phyloP scores from a whole-genome alignment of 2,329 filamentous ascomycete species.

The Aspergillus floridensis region DNA sequence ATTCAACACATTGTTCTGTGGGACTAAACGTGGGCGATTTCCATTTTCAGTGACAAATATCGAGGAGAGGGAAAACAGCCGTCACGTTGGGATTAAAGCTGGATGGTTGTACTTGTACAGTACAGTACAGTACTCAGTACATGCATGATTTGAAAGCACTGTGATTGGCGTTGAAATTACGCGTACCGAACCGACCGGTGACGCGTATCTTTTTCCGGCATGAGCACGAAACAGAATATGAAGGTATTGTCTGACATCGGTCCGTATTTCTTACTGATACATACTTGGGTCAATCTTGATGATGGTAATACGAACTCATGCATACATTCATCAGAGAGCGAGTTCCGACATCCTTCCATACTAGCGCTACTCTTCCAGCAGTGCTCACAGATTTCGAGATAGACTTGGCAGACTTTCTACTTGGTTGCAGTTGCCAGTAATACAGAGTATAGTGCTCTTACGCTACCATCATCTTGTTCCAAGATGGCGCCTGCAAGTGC shows the following conservation, averaged over 20 bases:
- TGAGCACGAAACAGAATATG: too few species aligned
- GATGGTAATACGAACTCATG: too few species aligned
- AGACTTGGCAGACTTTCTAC: background rate
- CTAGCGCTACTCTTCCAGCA: background rate
- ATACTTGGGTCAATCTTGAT: too few species aligned
- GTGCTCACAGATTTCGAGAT: background rate
- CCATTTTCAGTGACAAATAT: background rate
- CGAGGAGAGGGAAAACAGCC: background rate
- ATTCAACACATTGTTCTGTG: background rate
- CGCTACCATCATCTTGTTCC: background rate
- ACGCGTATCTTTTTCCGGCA: background rate
- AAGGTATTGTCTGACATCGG: too few species aligned
- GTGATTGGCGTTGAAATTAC: background rate
- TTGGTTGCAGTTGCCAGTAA: background rate
- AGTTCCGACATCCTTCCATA: background rate
- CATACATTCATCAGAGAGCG: background rate
- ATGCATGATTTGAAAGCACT: background rate
- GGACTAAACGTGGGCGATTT: background rate
- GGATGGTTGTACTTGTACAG: background rate
- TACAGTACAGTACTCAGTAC: background rate
- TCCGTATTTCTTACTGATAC: too few species aligned
- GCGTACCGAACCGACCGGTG: background rate
- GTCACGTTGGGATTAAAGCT: background rate
- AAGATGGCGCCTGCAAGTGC: slow-evolving; percentile 36
- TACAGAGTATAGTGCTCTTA: background rate